phyloP scores from a whole-genome alignment of 1,284 basidiomycete genomes.

The Phellinidium pouzarii region DNA sequence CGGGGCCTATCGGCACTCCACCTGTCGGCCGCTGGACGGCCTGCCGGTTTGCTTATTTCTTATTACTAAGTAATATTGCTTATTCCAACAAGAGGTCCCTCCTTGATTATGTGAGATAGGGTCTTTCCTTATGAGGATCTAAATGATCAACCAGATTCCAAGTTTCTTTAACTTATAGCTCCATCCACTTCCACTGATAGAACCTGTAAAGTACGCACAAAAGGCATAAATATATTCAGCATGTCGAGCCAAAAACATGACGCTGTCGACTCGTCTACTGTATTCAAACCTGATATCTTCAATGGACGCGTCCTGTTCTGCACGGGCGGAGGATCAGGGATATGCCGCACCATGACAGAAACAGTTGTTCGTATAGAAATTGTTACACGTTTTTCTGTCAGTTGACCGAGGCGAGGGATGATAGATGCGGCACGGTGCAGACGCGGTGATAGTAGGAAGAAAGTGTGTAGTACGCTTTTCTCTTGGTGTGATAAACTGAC shows the following conservation, averaged over 20 bases:
- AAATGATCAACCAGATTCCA: no score
- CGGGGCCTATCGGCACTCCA: no score
- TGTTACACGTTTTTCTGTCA: neutral
- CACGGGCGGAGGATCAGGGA: slow-evolving; percentile 87
- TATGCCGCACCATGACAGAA: slow-evolving; percentile 86
- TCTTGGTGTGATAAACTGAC: neutral
- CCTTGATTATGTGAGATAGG: no score
- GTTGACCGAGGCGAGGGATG: slow-evolving; percentile 8
- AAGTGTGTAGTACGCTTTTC: slow-evolving; percentile 48
- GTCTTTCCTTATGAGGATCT: no score
- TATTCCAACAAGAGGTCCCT: no score
- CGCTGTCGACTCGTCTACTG: slow-evolving; percentile 45
- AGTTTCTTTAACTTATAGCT: no score
- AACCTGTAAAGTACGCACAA: no score
- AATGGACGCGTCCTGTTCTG: slow-evolving; percentile 91
- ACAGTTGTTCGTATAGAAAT: slow-evolving; percentile 49
- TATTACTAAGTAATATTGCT: no score
- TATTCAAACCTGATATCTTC: slow-evolving; percentile 81
- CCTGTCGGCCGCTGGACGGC: no score
- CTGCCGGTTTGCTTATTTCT: no score
- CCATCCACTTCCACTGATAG: no score
- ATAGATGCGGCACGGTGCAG: slow-evolving; percentile 82
- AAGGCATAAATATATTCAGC: no score
- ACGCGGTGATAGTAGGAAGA: slow-evolving; percentile 79
- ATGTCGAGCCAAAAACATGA: neutral